Base-by-base conservation (phyloP, 2,329 filamentous ascomycete species). In the Sarocladium brachiariae region DNA sequence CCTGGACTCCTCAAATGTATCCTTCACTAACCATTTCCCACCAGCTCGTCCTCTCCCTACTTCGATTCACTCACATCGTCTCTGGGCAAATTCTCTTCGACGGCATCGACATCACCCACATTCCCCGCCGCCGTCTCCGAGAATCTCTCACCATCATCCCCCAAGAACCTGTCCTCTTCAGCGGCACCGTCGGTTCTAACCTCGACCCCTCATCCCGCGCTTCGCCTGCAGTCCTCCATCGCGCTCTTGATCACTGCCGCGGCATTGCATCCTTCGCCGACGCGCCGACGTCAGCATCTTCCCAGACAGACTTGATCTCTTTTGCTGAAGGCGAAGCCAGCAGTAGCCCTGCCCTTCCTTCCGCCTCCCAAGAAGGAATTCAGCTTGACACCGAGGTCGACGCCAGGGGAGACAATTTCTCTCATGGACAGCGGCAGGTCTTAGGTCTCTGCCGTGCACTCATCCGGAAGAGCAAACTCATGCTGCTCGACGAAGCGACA, bases 161-260 rank as follows among this genome's bases (percentile, higher is more conserved):
- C 0, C 78, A 82, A 56, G 79, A 82, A 55, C 74, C 79, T 0
- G 75, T 78, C 16, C 65, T 82, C 7, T 79, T 80, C 59, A 76
- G 73, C 53, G 77, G 76, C 19, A 72, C 70, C 10, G 70, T 79
- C 10, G 64, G 66, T 43, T 74, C 72, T 13, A 79, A 88, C 58
- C 73, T 89, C 13, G 84, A 89, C 61, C 80, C 85, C 0, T 81
- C 83, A 34, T 72, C 76, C 30, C 70, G 76, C 30, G 70, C 83
- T 24, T 69, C 74, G 1, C 74, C 78, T 48, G 66, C 66, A 1
- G 71, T 75, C 33, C 71, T 88, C 0, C 70, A 75, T 25, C 77
- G 75, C 53, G 83, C 81, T 0, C 70, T 89, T 4, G 72, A 77
- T 25, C 77, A 82, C 39, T 85, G 84, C 56, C 75, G 78, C 57